Conservation (phyloP, 257 asterid species). For the Jacaranda copaia region DNA sequence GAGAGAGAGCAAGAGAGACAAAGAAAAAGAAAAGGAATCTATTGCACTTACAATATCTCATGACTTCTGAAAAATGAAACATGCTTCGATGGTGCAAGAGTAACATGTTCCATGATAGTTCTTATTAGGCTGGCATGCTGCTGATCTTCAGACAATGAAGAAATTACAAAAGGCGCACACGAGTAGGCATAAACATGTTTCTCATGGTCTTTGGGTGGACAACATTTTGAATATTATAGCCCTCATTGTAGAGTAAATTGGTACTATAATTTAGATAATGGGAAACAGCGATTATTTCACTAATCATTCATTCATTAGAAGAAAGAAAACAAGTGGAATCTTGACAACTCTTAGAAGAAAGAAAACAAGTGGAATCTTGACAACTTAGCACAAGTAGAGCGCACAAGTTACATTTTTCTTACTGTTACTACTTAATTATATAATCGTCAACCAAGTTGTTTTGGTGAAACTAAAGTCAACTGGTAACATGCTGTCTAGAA, state of each 20-base stretch:
- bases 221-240: neutral
- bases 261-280: too few species aligned
- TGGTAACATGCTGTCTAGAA: neutral
- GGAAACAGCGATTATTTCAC: neutral
- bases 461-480: neutral
- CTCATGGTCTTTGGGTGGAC: neutral
- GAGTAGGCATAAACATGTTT: neutral
- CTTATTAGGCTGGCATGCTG: neutral
- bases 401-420: neutral
- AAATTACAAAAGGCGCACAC: neutral
- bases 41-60: slow-evolving; percentile 20
- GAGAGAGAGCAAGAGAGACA: neutral
- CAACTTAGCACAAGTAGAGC: neutral
- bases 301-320: neutral
- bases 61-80: neutral
- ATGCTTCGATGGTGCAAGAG: neutral
- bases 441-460: neutral
- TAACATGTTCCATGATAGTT: slow-evolving; percentile 16
- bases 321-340: slow-evolving; percentile 2
- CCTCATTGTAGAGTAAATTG: too few species aligned
- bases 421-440: neutral
- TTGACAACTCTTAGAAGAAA: neutral
- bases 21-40: slow-evolving; percentile 4
- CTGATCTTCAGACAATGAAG: neutral
- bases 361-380: slow-evolving; percentile 1